phyloP scores from a whole-genome alignment of 2,329 filamentous ascomycete species.

The Verticillium isaacii region DNA sequence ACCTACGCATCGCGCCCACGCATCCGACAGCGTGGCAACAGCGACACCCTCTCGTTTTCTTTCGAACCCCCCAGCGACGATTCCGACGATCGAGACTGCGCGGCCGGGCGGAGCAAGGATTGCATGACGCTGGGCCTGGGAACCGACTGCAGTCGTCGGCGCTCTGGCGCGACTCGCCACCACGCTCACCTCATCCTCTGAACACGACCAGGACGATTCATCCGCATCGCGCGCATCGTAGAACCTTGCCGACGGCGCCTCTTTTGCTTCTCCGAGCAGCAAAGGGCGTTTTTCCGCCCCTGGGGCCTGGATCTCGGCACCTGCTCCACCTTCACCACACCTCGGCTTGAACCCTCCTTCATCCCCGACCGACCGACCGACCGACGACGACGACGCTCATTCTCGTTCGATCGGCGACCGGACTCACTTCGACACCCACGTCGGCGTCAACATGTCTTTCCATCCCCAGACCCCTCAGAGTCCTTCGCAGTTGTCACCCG shows the following conservation, averaged over 20 bases:
- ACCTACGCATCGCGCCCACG: background rate
- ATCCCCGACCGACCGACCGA: conserved; percentile 16
- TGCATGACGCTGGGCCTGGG: conserved; percentile 30
- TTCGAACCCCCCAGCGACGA: background rate
- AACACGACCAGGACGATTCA: conserved; percentile 8
- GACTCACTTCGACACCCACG: conserved; percentile 15
- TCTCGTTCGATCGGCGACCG: conserved; percentile 7
- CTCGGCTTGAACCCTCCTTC: conserved; percentile 8
- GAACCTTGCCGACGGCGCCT: conserved; percentile 4
- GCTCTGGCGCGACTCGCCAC: conserved; percentile 31
- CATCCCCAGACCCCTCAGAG: conserved; percentile 65
- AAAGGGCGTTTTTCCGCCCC: background rate
- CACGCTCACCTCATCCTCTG: conserved; percentile 13
- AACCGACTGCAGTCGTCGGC: conserved; percentile 28
- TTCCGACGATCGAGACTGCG: conserved; percentile 1
- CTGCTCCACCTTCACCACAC: conserved; percentile 4
- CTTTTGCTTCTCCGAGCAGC: background rate
- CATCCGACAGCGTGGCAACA: background rate
- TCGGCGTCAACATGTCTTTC: conserved; percentile 54
- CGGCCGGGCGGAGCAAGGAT: conserved; percentile 7
- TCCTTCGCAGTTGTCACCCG: conserved; percentile 57
- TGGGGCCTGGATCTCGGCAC: conserved; percentile 4
- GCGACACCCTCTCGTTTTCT: background rate
- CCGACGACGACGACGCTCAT: conserved; percentile 9
- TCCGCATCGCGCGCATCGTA: conserved; percentile 16